Evolutionary conservation across 2,329 filamentous ascomycete genomes (phyloP), one percentile per base, ranked within the genome.

Genomic region (Parastagonospora nodorum): DNA sequence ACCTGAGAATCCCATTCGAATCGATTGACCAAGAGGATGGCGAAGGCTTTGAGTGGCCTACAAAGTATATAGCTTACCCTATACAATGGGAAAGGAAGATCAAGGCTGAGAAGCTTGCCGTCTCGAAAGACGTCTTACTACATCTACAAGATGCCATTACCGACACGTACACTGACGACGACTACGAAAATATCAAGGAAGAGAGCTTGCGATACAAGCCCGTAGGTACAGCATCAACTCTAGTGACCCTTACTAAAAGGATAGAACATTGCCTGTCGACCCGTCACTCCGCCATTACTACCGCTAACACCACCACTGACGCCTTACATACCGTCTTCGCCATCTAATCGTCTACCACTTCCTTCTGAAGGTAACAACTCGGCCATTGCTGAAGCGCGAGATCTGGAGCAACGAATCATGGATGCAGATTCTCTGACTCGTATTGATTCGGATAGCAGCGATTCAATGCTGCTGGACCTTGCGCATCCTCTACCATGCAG

Each of bases 251-350:
- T 62, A 45, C 71, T 71, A 19, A 62, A 28, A 15, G 3, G 4
- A 3, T 40, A 77, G 75, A 65, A 67, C 24, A 43, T 47, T 35
- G 55, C 42, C 27, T 33, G 59, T 5, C 63, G 66, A 29, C 68
- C 69, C 12, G 9, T 80, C n/a, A 77, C 78, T 2, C 80, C 80
- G n/a, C 78, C 78, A 4, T 57, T 82, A 8, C 67, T 82, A 14
- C 77, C 79, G 14, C 48, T 75, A 2, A 76, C 77, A 27, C 78
- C 77, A 24, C 61, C 70, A 6, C 45, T 66, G 27, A 69, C 61
- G 37, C 76, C 74, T 4, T 73, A 74, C 32, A 51, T 74, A 35
- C 74, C 75, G 4, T 75, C 74, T 5, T 76, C 75, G 5, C 70
- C 74, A 4, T 66, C 56, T 7, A 69, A 69, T 43, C 58, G 62